Conservation (phyloP, 2,329 filamentous ascomycete species). For the Fusarium miscanthi region DNA sequence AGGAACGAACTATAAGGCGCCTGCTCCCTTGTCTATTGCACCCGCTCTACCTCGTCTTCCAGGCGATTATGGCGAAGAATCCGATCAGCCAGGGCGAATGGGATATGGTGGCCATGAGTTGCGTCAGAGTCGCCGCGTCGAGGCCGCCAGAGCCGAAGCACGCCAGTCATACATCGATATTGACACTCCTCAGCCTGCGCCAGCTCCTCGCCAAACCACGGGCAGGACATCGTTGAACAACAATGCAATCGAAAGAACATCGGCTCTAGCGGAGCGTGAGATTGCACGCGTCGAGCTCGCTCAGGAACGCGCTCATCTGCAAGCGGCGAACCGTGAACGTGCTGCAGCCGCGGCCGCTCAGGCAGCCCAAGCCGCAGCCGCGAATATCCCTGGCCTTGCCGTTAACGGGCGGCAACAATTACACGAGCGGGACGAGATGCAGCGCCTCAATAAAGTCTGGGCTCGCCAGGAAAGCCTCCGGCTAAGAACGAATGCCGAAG, state of each 20-base stretch:
- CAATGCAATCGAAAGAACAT: slow-evolving; percentile 59
- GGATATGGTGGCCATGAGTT: slow-evolving; percentile 53
- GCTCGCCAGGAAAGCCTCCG: slow-evolving; percentile 62
- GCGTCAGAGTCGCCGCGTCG: slow-evolving; percentile 57
- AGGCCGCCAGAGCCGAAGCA: slow-evolving; percentile 37
- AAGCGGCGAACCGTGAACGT: slow-evolving; percentile 56
- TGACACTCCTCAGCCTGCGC: slow-evolving; percentile 38
- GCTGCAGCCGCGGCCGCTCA: slow-evolving; percentile 49
- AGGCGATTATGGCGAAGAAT: slow-evolving; percentile 30
- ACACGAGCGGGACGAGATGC: slow-evolving; percentile 61
- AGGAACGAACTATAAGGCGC: slow-evolving; percentile 47
- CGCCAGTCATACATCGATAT: slow-evolving; percentile 44
- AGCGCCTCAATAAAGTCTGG: slow-evolving; percentile 67
- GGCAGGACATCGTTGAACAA: slow-evolving; percentile 41
- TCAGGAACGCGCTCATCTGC: slow-evolving; percentile 62
- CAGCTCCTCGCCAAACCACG: slow-evolving; percentile 25
- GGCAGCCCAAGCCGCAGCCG: slow-evolving; percentile 48
- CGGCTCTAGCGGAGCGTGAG: slow-evolving; percentile 62
- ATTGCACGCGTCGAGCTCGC: slow-evolving; percentile 63
- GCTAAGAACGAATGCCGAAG: slow-evolving; percentile 57
- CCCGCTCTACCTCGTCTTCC: slow-evolving; percentile 37
- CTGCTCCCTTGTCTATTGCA: slow-evolving; percentile 41
- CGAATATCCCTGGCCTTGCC: slow-evolving; percentile 37
- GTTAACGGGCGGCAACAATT: slow-evolving; percentile 51
- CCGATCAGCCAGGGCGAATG: slow-evolving; percentile 28